Evolutionary conservation across 176 grass and related monocot genomes (phyloP).

Genomic region (Oropetium thomaeum): DNA sequence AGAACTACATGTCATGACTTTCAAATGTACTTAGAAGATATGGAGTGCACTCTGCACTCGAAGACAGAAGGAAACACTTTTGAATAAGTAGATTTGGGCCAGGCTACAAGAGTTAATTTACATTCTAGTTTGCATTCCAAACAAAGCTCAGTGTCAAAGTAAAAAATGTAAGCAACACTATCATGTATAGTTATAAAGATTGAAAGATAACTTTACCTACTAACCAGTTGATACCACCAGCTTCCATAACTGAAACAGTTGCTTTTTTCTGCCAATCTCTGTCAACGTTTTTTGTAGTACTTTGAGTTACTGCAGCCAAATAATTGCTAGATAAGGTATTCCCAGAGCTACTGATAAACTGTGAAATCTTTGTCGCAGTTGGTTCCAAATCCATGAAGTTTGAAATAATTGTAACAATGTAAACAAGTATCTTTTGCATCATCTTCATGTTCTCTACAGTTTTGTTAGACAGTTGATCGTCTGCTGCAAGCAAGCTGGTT

Average conservation of each 20-base stretch:
- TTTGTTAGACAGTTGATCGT: slow-evolving; percentile 68
- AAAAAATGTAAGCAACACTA: neutral
- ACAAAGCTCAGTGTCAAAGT: slow-evolving; percentile 7
- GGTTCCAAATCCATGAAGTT: slow-evolving; percentile 80
- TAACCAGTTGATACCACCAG: slow-evolving; percentile 98
- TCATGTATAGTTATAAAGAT: neutral
- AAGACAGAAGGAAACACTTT: slow-evolving; percentile 22
- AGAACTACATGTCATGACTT: neutral
- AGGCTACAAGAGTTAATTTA: slow-evolving; percentile 1
- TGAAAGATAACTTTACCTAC: slow-evolving; percentile 74
- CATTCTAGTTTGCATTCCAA: neutral
- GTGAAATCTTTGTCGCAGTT: slow-evolving; percentile 42
- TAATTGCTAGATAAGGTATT: slow-evolving; percentile 35
- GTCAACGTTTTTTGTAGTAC: slow-evolving; percentile 48
- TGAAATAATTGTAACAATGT: slow-evolving; percentile 81
- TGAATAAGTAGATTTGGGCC: neutral
- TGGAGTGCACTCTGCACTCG: slow-evolving; percentile 4
- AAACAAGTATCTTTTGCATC: slow-evolving; percentile 86
- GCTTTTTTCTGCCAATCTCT: slow-evolving; percentile 81
- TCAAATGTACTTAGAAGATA: slow-evolving; percentile 19
- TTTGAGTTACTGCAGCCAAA: slow-evolving; percentile 32
- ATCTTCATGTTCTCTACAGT: slow-evolving; percentile 69
- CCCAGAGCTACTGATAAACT: slow-evolving; percentile 33
- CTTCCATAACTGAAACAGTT: slow-evolving; percentile 95
- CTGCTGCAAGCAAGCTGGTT: slow-evolving; percentile 75